Evolutionary conservation across 2,329 filamentous ascomycete genomes (phyloP), one percentile per base, ranked within the genome.

Genomic region (Aspergillus sergii): DNA sequence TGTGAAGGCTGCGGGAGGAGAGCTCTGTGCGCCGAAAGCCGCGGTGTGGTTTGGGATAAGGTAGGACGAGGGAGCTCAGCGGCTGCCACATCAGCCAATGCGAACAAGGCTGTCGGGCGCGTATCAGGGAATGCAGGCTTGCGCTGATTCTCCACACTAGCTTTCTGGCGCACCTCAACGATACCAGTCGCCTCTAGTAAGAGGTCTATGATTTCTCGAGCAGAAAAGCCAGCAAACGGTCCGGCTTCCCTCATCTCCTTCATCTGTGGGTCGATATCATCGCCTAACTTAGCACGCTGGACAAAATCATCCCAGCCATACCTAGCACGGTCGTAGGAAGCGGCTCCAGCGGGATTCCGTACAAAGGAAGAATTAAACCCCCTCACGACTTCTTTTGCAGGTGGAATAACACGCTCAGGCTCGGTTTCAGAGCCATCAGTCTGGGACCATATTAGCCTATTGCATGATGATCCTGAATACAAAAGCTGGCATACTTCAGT

Each of bases 41-140:
- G 82, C 74, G 57, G 80, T 78, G 57, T 84, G 76, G 68, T 80
- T 67, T 86, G 82, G 59, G 84, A 58, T 34, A 66, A 57, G 28
- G 66, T 59, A 48, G 64, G 64, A 30, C 68, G 70, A n/a, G 72
- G 70, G 9, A 67, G 62, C 46, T 73, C 72, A 54, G 73, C 72
- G 74, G 78, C 57, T 65, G 73, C 71, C 19, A 69, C 71, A 59
- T 79, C 78, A 34, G 78, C 78, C 59, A 80, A 70, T 4, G 75
- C 69, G 39, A 69, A 72, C 48, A 80, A 68, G 19, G 75, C 76
- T n/a, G 66, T 68, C 57, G 69, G 68, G 26, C 56, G 67, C 57
- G 60, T 64, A 55, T 67, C 70, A 41, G 57, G 58, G 32, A 64
- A 36, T 10, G 46, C 41, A 34, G 62, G 58, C 39, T 60, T 60